Base-by-base conservation (phyloP, 805 yeast species). In the Wickerhamomyces chaumierensis region DNA sequence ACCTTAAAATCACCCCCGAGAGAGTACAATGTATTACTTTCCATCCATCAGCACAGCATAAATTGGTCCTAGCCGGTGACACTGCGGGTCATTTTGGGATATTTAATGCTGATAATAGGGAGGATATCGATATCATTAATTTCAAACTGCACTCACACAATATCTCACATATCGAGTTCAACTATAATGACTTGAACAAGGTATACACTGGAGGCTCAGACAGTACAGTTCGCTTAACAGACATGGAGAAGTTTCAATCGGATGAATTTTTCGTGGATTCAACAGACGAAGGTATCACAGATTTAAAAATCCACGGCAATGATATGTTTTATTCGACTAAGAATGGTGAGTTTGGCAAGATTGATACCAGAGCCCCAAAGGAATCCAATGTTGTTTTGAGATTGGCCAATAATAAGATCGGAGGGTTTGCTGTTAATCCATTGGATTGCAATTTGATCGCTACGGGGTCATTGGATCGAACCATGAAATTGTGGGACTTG, bases 361-460 rank as follows among this genome's bases (percentile, higher is more conserved):
- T 79, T 43, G 97, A 90, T 55, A 39, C 76, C 12, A 65, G 98
- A 45, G 58, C 65, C 15, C 49, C 51, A 25, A 66, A 67, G 36
- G 64, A 62, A 42, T 46, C 58, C 3, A 48, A 49, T 25, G 43
- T 48, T 16, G 42, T 48, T 3, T 38, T 48, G 34, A 66, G 94
- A 45, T 57, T 88, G 14, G 85, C 88, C 41, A 94, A 84, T 51
- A 88, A 90, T 54, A 92, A 92, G 55, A 88, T 92, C 40, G 97
- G 97, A 0, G 86, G 94, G 1, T 85, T 92, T 57, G 54, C 80
- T 1, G 71, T 85, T 15, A 86, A 86, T 49, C 97, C 97, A 1
- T 56, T 62, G 15, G 64, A 68, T 27, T 60, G 70, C 1, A 57
- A 77, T 47, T 82, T 82, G 45, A 67, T 87, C 2, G 94, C 90